Percentiles rank a stretch among this genome's conserved stretches.
Evolutionary conservation across 257 asterid genomes (phyloP).

Genomic region (Ophiorrhiza pumila): DNA sequence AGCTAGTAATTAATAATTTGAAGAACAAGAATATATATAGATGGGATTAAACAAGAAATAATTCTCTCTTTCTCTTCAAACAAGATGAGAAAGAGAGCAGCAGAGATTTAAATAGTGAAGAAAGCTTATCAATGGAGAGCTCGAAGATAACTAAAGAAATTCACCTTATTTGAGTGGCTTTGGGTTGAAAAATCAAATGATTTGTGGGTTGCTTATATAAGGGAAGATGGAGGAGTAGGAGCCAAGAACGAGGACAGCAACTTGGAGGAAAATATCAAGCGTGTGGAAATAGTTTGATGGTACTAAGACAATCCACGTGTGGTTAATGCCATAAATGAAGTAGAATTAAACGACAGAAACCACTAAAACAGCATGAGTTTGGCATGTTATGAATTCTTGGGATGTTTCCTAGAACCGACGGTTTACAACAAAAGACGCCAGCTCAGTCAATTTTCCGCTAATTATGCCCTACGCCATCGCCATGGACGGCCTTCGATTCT

Average conservation of each 20-base stretch:
- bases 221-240: neutral
- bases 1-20: neutral
- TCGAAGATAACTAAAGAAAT: neutral
- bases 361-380: neutral
- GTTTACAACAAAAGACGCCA: neutral
- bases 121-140: neutral
- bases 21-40: too few relatives aligned
- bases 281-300: slow-evolving; percentile 13
- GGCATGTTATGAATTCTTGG: slow-evolving; percentile 8
- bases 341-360: neutral
- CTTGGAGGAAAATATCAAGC: slow-evolving; percentile 27
- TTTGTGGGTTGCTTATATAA: slow-evolving; percentile 25
- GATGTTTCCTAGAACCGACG: neutral
- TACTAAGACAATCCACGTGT: slow-evolving; percentile 28
- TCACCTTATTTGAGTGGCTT: neutral
- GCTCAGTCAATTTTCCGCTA: neutral
- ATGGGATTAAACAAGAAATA: neutral
- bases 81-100: slow-evolving; percentile 10
- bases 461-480: neutral
- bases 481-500: neutral
- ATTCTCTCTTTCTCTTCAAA: slow-evolving; percentile 7
- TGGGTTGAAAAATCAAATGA: neutral
- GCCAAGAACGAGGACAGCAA: neutral
- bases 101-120: neutral
- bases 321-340: neutral